Percentiles rank a stretch among this genome's conserved stretches.
Evolutionary conservation across 2,329 filamentous ascomycete species (phyloP).

Genomic region (Cadophora sp.): DNA sequence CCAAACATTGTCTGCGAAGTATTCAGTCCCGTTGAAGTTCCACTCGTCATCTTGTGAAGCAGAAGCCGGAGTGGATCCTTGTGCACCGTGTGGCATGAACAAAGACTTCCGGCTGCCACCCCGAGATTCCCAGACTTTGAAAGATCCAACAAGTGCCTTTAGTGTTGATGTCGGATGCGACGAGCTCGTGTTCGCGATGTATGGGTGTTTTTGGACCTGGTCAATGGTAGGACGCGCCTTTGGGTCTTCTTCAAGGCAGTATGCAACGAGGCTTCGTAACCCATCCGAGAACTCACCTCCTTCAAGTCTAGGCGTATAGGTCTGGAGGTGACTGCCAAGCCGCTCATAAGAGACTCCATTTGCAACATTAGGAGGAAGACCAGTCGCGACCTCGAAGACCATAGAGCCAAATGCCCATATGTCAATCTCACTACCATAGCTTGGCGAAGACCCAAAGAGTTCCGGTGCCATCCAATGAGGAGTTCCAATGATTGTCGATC

Average conservation of each 20-base stretch:
- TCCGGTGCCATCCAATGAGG: conserved; percentile 89
- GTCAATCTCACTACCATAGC: conserved; percentile 76
- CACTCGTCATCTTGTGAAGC: conserved; percentile 63
- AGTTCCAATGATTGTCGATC: conserved; percentile 82
- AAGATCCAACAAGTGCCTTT: conserved; percentile 71
- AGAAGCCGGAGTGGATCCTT: conserved; percentile 49
- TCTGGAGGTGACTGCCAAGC: conserved; percentile 62
- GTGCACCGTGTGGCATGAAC: conserved; percentile 65
- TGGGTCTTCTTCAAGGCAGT: conserved; percentile 74
- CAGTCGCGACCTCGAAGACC: conserved; percentile 81
- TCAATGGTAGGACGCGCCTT: conserved; percentile 72
- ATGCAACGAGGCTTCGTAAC: conserved; percentile 74
- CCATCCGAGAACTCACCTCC: conserved; percentile 73
- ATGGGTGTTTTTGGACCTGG: conserved; percentile 72
- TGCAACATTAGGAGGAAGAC: conserved; percentile 72
- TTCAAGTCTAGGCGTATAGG: conserved; percentile 71
- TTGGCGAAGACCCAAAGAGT: conserved; percentile 64
- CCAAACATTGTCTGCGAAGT: conserved; percentile 66
- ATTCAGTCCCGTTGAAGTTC: conserved; percentile 71
- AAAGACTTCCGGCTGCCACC: conserved; percentile 74
- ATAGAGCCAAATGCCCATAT: conserved; percentile 88
- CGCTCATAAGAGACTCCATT: conserved; percentile 56
- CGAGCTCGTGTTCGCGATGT: conserved; percentile 67
- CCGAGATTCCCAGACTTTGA: conserved; percentile 76
- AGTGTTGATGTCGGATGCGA: conserved; percentile 70